Evolutionary conservation across 2,329 filamentous ascomycete genomes (phyloP).

Genomic region (Penicillium sp.): DNA sequence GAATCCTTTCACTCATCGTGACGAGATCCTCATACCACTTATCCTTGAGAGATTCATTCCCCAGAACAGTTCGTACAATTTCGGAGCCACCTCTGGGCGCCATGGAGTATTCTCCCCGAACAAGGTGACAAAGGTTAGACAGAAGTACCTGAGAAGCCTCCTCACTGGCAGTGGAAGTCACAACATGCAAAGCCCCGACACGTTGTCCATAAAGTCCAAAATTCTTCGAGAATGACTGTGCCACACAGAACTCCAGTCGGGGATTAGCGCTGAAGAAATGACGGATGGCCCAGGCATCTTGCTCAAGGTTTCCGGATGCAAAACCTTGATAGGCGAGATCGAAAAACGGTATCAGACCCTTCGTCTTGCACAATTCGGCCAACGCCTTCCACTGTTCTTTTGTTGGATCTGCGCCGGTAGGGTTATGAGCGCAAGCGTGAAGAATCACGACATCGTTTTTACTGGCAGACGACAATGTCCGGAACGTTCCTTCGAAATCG

Average conservation of each 20-base stretch:
- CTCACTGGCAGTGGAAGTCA: conserved; percentile 56
- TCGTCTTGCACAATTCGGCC: conserved; percentile 70
- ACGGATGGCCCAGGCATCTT: conserved; percentile 82
- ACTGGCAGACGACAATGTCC: conserved; percentile 71
- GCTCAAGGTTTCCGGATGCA: conserved; percentile 79
- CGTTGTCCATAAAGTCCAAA: conserved; percentile 89
- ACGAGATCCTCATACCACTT: conserved; percentile 18
- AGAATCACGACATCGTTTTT: conserved; percentile 56
- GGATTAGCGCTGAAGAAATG: conserved; percentile 70
- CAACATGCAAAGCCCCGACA: conserved; percentile 88
- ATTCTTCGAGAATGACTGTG: conserved; percentile 26
- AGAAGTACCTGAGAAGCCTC: conserved; percentile 80
- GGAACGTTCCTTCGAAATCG: conserved; percentile 61
- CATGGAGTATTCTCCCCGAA: conserved; percentile 20
- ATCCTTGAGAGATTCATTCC: neutral
- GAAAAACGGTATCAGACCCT: conserved; percentile 92
- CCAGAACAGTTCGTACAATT: conserved; percentile 19
- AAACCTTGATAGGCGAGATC: conserved; percentile 97
- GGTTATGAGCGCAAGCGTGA: conserved; percentile 90
- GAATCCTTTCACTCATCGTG: conserved; percentile 17
- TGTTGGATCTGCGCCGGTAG: conserved; percentile 85
- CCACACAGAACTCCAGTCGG: conserved; percentile 15
- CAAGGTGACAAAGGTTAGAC: conserved; percentile 16
- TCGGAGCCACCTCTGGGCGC: conserved; percentile 17
- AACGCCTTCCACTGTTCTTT: conserved; percentile 83